Conservation (phyloP, 2,329 filamentous ascomycete genomes). For the Aspergillus eucalypticola region DNA sequence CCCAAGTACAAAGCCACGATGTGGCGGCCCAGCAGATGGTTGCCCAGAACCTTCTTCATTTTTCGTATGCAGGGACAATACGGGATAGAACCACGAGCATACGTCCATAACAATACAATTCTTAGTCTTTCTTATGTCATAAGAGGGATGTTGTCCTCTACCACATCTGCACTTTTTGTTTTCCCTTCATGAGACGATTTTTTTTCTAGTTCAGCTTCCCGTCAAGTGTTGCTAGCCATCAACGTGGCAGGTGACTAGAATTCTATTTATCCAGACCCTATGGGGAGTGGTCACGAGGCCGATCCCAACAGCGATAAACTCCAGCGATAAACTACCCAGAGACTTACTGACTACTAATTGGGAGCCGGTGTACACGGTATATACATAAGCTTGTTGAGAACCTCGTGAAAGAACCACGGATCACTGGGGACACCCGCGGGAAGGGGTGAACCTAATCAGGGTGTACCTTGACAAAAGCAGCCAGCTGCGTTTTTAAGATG, state of each 20-base stretch:
- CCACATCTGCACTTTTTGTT: not conserved
- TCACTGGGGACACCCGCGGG: not conserved
- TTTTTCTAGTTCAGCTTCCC: not conserved
- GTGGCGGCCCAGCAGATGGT: not conserved
- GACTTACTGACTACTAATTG: not conserved
- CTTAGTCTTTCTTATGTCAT: not conserved
- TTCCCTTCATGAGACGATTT: not conserved
- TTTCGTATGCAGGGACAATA: not conserved
- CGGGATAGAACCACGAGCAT: not conserved
- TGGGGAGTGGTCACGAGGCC: not conserved
- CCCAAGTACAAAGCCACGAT: not conserved
- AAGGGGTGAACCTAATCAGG: conserved; percentile 2
- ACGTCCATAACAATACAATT: not conserved
- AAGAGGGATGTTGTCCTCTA: not conserved
- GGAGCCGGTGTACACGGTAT: not conserved
- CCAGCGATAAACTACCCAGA: not conserved
- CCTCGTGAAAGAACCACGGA: conserved; percentile 5
- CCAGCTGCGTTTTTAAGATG: not conserved
- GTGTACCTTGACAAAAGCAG: conserved; percentile 5
- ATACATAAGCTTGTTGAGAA: conserved; percentile 1
- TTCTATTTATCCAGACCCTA: not conserved
- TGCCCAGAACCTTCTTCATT: not conserved
- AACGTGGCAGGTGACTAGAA: not conserved
- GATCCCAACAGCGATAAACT: not conserved
- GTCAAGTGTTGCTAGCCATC: not conserved